phyloP scores from a whole-genome alignment of 257 asterid species.

The Verbena officinalis region DNA sequence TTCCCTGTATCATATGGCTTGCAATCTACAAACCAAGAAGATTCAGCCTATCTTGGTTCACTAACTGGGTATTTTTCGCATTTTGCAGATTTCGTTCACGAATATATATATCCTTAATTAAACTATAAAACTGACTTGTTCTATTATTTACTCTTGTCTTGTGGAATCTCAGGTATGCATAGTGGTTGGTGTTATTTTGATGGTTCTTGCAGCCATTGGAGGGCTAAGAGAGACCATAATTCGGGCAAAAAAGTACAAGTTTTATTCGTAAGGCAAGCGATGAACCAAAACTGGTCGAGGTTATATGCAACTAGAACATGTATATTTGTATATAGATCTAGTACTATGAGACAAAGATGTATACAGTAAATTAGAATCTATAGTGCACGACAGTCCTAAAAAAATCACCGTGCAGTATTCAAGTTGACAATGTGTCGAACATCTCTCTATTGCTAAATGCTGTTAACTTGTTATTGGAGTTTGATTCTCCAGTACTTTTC shows the following conservation, averaged over 20 bases:
- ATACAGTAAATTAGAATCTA: too few species aligned
- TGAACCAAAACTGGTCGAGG: not conserved
- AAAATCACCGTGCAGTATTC: too few species aligned
- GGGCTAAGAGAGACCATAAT: slow-evolving; percentile 34
- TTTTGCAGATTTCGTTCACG: not conserved
- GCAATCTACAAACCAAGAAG: slow-evolving; percentile 28
- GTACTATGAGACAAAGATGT: too few species aligned
- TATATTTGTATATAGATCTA: not conserved
- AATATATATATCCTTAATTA: not conserved
- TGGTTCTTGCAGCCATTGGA: slow-evolving; percentile 40
- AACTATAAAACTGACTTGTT: not conserved
- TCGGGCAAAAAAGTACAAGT: slow-evolving; percentile 18
- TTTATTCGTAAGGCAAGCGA: slow-evolving; percentile 14
- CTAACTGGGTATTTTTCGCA: slow-evolving; percentile 29
- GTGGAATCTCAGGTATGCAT: slow-evolving; percentile 35
- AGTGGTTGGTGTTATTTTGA: slow-evolving; percentile 33
- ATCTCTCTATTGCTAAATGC: too few species aligned
- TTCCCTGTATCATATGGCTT: slow-evolving; percentile 45
- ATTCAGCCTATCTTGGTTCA: slow-evolving; percentile 31
- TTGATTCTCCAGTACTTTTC: too few species aligned
- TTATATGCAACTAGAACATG: not conserved
- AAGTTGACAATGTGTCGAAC: too few species aligned
- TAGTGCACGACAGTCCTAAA: too few species aligned
- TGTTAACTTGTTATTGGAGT: too few species aligned
- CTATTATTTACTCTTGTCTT: not conserved